These are phyloP conservation scores for Trichosporon faecale DNA, from an alignment of 1,284 basidiomycete species.

Conservation along the genomic window DNA sequence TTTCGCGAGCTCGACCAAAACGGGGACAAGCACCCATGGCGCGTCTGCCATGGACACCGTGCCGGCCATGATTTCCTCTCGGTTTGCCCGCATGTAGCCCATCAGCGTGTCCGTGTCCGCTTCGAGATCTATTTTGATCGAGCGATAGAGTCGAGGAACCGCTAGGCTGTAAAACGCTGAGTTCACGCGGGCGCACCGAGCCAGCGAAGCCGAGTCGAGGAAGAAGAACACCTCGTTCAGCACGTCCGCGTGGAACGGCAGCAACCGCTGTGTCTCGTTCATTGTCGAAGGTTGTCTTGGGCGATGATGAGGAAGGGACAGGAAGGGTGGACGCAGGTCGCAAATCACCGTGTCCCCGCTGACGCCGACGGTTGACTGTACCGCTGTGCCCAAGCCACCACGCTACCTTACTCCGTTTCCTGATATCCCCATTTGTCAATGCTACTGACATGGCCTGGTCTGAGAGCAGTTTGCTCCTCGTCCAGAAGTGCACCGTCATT, in stretches of 20 bases:
- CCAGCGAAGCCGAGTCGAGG: background rate
- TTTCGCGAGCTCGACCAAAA: background rate
- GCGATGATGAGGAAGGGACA: background rate
- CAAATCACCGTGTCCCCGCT: background rate
- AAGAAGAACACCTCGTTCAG: background rate
- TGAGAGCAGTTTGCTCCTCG: background rate
- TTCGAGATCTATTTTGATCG: background rate
- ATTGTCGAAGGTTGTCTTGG: background rate
- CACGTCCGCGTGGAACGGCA: background rate
- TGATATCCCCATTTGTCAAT: background rate
- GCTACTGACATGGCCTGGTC: background rate
- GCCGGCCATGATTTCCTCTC: background rate
- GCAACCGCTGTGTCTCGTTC: background rate
- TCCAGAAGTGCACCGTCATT: background rate
- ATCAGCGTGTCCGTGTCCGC: background rate
- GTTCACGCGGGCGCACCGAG: background rate
- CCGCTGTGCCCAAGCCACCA: background rate
- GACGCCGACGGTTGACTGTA: background rate
- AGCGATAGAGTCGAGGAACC: conserved; percentile 1
- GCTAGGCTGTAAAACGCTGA: conserved; percentile 8
- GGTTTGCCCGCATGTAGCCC: background rate
- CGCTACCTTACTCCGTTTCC: background rate
- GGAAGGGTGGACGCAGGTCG: too few relatives aligned
- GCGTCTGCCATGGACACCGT: background rate
- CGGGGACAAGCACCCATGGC: background rate